phyloP scores from a whole-genome alignment of 2,329 filamentous ascomycete species.

The Colletotrichum sp. region DNA sequence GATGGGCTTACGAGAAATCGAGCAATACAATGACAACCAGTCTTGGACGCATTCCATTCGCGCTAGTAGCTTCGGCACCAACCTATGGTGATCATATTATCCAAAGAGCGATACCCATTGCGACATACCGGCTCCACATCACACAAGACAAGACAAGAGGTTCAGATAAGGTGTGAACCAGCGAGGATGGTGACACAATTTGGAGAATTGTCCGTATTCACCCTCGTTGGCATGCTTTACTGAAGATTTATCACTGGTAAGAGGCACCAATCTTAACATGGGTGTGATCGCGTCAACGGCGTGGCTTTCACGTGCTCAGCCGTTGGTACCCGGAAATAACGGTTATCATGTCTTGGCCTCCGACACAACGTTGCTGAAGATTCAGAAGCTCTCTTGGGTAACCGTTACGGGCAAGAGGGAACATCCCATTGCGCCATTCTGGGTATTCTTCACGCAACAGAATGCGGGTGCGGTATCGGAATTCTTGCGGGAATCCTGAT shows the following conservation, averaged over 20 bases:
- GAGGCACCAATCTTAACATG: background rate
- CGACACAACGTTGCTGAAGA: background rate
- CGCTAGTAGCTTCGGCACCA: background rate
- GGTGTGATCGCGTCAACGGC: background rate
- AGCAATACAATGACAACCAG: background rate
- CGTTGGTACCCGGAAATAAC: background rate
- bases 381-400: background rate
- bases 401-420: background rate
- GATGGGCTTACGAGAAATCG: background rate
- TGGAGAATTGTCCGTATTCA: background rate
- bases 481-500: background rate
- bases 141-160: background rate
- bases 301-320: background rate
- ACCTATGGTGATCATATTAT: background rate
- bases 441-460: background rate
- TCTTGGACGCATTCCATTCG: background rate
- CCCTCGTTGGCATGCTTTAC: background rate
- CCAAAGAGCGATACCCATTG: background rate
- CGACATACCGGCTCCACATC: background rate
- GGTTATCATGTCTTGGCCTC: background rate
- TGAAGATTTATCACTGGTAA: background rate
- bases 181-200: background rate
- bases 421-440: background rate
- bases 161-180: background rate
- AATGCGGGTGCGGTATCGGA: background rate